A percentile compares a stretch with the other conserved stretches of the same genome.
Conservation (phyloP, 176 grass and related monocot species). For the Dactylis glomerata region DNA sequence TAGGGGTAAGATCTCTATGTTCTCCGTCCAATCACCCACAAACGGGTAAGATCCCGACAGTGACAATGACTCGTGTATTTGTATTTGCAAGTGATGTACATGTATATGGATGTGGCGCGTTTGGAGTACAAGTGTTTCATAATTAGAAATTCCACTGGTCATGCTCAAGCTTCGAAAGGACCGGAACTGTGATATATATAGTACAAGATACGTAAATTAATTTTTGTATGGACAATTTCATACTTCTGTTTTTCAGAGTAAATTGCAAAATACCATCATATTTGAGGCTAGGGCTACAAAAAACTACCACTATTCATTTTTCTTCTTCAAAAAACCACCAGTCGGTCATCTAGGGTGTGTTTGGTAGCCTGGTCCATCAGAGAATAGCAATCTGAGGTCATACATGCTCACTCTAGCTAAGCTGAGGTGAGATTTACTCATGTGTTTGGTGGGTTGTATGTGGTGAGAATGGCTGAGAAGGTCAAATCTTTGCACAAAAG, state of each 20-base stretch:
- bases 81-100: not conserved
- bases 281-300: too few species aligned
- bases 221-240: not conserved
- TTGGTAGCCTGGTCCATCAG: too few species aligned
- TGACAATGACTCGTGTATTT: not conserved
- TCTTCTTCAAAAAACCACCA: too few species aligned
- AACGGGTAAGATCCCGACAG: constrained; percentile 14
- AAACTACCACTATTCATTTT: too few species aligned
- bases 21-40: not conserved
- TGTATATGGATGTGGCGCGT: not conserved
- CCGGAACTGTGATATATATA: not conserved
- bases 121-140: not conserved
- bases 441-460: too few species aligned
- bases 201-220: not conserved
- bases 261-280: too few species aligned
- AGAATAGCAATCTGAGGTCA: too few species aligned
- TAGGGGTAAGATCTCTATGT: constrained; percentile 1
- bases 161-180: not conserved
- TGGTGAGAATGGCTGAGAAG: too few species aligned
- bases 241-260: not conserved
- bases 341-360: too few species aligned
- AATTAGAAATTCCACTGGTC: not conserved
- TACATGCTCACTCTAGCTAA: too few species aligned
- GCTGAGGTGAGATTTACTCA: too few species aligned
- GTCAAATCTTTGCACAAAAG: too few species aligned